Base-by-base conservation (phyloP, 805 yeast species). In the Yueomyces sinensis region DNA sequence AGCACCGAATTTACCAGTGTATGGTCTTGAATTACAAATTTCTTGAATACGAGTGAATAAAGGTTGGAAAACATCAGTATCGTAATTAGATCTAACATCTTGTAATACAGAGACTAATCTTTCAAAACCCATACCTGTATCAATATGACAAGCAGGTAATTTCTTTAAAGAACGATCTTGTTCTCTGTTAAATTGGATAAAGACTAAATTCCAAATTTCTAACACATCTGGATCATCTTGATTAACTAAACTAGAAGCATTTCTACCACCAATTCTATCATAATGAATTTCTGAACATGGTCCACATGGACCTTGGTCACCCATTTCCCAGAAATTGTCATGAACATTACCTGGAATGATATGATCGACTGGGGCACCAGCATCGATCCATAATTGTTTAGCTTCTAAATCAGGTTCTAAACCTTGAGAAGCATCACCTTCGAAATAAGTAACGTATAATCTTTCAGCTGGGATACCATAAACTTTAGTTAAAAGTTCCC, bases 251-350 rank as follows among this genome's bases (percentile, higher is more conserved):
- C 62, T 50, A 15, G 96, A 68, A 36, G 97, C 98, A 54, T 91
- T 89, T 68, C 99, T 79, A 39, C 97, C 96, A 45, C 98, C 98
- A 44, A 91, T 86, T 63, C 98, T 77, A 62, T 91, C 99, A 59
- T 84, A 91, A 61, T 91, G 99, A 47, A 91, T 72, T 62, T 91
- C 99, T 17, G 94, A 81, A 65, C 98, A 93, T 34, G 99, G 99
- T 42, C 99, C 99, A 68, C 99, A 91, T 32, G 99, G 99, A 46
- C 99, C 99, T 66, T 89, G 97, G 55, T 93, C 99, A 50, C 99
- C 99, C 99, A 91, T 91, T 67, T 91, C 99, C 99, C 99, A 91
- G 62, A 91, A 91, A 64, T 91, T 91, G 59, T 91, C 99, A 54
- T 76, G 66, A 35, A 77, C 82, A 46, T 76, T 65, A 38, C 99